Percentiles rank a stretch among this genome's conserved stretches.
These are phyloP conservation scores for Seminavis robusta DNA, from an alignment of 108 stramenopile genomes.

Conservation along the genomic window DNA sequence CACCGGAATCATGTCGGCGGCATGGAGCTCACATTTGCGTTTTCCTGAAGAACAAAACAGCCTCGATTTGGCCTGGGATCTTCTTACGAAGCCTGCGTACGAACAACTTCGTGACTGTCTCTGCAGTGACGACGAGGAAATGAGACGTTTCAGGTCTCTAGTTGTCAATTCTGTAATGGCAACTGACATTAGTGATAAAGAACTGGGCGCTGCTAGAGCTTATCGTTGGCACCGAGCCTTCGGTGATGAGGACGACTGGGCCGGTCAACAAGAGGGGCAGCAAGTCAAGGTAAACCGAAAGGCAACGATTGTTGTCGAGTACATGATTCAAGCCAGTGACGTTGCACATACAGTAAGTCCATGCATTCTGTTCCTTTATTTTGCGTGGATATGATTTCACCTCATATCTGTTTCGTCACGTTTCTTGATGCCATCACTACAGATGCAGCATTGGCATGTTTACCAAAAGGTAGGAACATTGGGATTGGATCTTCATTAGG, in stretches of 20 bases:
- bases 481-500: too few species aligned
- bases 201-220: background rate
- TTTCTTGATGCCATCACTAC: too few species aligned
- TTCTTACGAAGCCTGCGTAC: slow-evolving; percentile 1
- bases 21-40: too few species aligned
- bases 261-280: too few species aligned
- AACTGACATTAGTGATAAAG: slow-evolving; percentile 16
- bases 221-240: slow-evolving; percentile 14
- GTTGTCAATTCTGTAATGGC: slow-evolving; percentile 13
- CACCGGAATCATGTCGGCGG: too few species aligned
- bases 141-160: slow-evolving; percentile 16
- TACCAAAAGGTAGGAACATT: too few species aligned
- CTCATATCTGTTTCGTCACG: too few species aligned
- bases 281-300: slow-evolving; percentile 12
- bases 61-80: slow-evolving; percentile 8
- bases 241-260: slow-evolving; percentile 1
- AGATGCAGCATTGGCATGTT: too few species aligned
- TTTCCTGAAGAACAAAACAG: slow-evolving; percentile 15
- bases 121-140: slow-evolving; percentile 14
- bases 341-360: slow-evolving; percentile 50
- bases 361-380: too few species aligned
- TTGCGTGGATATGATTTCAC: too few species aligned
- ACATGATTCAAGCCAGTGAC: slow-evolving; percentile 44
- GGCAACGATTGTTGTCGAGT: slow-evolving; percentile 39
- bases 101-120: slow-evolving; percentile 20